These are phyloP conservation scores for Calonectria pteridis DNA, from an alignment of 2,329 filamentous ascomycete genomes.

Conservation along the genomic window DNA sequence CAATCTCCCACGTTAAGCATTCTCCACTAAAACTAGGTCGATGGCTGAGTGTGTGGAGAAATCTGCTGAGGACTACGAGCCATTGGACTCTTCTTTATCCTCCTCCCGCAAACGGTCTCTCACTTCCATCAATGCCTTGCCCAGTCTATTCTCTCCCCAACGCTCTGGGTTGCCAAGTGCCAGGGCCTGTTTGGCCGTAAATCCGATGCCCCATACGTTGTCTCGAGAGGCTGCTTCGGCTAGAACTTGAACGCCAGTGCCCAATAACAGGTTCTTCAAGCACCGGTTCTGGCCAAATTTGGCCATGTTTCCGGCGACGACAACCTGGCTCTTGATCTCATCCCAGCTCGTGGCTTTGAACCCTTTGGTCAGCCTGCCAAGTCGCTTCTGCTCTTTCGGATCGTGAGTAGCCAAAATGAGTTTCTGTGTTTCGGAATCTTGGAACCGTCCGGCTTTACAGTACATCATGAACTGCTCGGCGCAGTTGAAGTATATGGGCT, in stretches of 20 bases:
- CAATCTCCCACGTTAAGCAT: too few species aligned
- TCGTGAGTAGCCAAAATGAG: neutral
- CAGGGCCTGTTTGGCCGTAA: neutral
- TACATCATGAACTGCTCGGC: neutral
- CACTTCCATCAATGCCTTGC: neutral
- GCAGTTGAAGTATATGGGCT: neutral
- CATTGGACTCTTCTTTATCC: neutral
- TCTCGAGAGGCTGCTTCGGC: neutral
- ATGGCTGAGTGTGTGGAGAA: too few species aligned
- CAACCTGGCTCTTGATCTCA: neutral
- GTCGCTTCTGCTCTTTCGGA: neutral
- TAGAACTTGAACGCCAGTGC: neutral
- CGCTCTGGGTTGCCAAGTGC: neutral
- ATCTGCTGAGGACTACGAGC: neutral
- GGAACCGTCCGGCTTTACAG: neutral
- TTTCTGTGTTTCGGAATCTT: neutral
- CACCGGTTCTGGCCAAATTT: neutral
- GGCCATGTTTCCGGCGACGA: neutral
- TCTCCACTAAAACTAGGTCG: too few species aligned
- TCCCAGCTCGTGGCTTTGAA: neutral
- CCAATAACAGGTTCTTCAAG: neutral
- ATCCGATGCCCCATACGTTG: neutral
- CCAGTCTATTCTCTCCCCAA: neutral
- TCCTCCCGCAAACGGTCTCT: neutral
- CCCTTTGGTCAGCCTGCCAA: neutral